Base-by-base conservation (phyloP, 2,329 filamentous ascomycete genomes). In the Polytolypa hystricis region DNA sequence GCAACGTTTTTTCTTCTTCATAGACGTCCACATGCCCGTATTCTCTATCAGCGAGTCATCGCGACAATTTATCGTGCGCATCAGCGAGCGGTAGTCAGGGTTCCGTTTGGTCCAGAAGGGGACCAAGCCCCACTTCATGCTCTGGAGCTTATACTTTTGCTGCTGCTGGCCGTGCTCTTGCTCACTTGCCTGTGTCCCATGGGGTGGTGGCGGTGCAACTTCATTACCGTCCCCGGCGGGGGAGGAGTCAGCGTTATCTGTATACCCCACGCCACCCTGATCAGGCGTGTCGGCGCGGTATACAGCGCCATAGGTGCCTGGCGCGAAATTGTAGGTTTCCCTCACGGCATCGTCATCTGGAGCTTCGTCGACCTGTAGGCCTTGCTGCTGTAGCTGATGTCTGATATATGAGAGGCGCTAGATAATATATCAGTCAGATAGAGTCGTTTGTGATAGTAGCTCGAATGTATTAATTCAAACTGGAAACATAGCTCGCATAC, bases 51-150 rank as follows among this genome's bases (percentile, higher is more conserved):
- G 66, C 1, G 84, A 91, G 59, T 96, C 89, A 52, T 89, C 84
- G 3, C 89, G 79, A 56, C 89, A 96, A 61, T 98, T 96, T 59
- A 96, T 96, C 0, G 86, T 94, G 53, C 81, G 84, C 68, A 93
- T 71, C 57, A 85, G 69, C 1, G 77, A 77, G 17, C 73, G 70
- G 51, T 91, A 89, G 52, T 85, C 77, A 0, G 85, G 84, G 35
- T 78, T 78, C 9, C 80, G 72, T 62, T 89, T 93, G 3, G 84
- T 93, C 89, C 89, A 96, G 58, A 81, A 94, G 0, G 91, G 89
- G 10, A 96, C 70, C 5, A 98, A 70, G 0, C 89, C 91, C 91
- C 91, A 98, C 70, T 85, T 89, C 83, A 96, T 96, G 2, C 78
- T 71, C 56, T 95, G 86, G 6, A 98, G 66, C 57, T 83, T 89